Conservation (phyloP, 2,329 filamentous ascomycete species). For the Penicillium sp. region DNA sequence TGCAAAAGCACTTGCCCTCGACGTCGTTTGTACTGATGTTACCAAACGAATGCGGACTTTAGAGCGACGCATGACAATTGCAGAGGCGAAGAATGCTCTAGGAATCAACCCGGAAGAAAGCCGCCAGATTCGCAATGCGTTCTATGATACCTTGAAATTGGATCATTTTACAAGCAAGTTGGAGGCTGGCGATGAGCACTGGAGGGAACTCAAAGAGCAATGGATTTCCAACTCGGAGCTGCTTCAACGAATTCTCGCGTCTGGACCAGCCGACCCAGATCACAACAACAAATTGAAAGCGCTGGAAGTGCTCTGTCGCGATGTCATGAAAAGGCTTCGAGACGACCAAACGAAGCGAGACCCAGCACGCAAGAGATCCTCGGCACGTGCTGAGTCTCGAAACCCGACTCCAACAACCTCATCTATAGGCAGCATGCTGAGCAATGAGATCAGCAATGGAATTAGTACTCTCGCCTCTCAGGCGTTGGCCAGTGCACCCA, state of each 20-base stretch:
- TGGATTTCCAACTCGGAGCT: slow-evolving; percentile 64
- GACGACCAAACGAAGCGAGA: slow-evolving; percentile 63
- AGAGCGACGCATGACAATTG: slow-evolving; percentile 66
- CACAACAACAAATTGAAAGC: slow-evolving; percentile 61
- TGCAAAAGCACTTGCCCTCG: slow-evolving; percentile 66
- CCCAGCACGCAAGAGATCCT: slow-evolving; percentile 45
- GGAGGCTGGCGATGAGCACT: slow-evolving; percentile 69
- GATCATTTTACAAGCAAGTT: slow-evolving; percentile 70
- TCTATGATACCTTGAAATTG: slow-evolving; percentile 64
- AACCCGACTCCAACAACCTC: slow-evolving; percentile 23
- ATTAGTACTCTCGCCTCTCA: slow-evolving; percentile 47
- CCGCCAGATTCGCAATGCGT: slow-evolving; percentile 63
- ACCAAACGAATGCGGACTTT: slow-evolving; percentile 73
- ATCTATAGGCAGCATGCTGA: slow-evolving; percentile 23
- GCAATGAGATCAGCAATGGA: slow-evolving; percentile 37
- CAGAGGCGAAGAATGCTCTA: slow-evolving; percentile 70
- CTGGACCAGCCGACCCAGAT: slow-evolving; percentile 53
- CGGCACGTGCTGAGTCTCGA: slow-evolving; percentile 23
- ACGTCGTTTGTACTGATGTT: slow-evolving; percentile 77
- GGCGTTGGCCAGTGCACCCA: slow-evolving; percentile 44
- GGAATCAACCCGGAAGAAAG: slow-evolving; percentile 67
- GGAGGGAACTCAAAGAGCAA: slow-evolving; percentile 65
- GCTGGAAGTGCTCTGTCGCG: slow-evolving; percentile 68
- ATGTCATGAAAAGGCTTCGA: slow-evolving; percentile 74
- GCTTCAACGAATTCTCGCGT: slow-evolving; percentile 55